These are phyloP conservation scores for Podospora bellae-mahoneyi DNA, from an alignment of 495 filamentous ascomycete genomes.

Conservation along the genomic window DNA sequence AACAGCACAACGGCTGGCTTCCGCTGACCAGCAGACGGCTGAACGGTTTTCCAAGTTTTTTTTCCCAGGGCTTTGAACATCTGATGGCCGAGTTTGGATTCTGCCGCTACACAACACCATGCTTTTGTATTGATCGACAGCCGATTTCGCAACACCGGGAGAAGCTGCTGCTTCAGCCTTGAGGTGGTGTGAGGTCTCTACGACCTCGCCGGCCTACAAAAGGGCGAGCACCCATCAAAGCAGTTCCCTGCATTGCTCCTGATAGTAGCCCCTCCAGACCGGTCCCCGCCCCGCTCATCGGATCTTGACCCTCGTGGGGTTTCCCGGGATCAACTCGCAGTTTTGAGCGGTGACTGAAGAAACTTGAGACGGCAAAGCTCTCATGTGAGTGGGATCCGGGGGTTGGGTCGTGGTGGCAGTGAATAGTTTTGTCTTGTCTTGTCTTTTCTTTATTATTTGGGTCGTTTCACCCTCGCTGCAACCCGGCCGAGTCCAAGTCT, in stretches of 20 bases:
- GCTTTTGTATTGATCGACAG: background rate
- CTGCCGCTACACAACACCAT: background rate
- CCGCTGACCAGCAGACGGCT: background rate
- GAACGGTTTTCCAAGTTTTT: background rate
- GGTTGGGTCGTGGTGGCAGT: background rate
- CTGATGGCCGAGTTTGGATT: background rate
- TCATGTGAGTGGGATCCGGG: constrained; percentile 5
- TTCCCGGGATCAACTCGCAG: background rate
- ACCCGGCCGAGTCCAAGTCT: background rate
- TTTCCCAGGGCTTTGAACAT: background rate
- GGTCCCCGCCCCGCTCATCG: constrained; percentile 1
- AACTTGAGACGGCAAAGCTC: constrained; percentile 2
- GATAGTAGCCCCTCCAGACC: background rate
- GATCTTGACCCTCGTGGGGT: constrained; percentile 3
- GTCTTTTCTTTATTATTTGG: background rate
- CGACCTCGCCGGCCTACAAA: background rate
- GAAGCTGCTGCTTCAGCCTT: constrained; percentile 1
- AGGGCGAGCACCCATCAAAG: background rate
- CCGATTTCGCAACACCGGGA: background rate
- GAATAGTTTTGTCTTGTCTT: background rate
- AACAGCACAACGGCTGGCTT: background rate
- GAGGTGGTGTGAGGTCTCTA: constrained; percentile 6
- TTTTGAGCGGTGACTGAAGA: constrained; percentile 6
- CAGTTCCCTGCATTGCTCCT: background rate
- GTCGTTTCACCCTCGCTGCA: background rate